Base-by-base conservation (phyloP, 2,329 filamentous ascomycete genomes). In the Colletotrichum chrysophilum region DNA sequence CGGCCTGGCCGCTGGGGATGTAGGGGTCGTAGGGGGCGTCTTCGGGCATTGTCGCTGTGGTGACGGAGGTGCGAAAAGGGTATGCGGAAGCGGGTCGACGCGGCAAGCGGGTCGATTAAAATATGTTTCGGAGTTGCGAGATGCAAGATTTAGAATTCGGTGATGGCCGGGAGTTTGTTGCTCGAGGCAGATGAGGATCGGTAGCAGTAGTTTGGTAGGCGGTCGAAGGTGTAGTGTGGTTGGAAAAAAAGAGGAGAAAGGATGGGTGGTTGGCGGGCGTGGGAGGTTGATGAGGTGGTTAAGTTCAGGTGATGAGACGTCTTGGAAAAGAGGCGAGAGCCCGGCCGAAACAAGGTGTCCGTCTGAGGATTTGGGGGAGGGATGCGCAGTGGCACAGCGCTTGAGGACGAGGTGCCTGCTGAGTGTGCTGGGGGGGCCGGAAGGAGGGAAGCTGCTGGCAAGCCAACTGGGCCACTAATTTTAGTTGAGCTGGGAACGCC, bases 11-110 rank as follows among this genome's bases (percentile, higher is more conserved):
- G 84, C 91, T 92, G 83, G 95, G 95, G 85, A 96, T 96, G 88
- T 97, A 97, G 78, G 95, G 95, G 87, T 97, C 95, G 87, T 97
- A 97, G 80, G 95, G 95, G 83, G 89, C 87, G 75, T 90, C 88
- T 82, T 86, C 87, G 80, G 90, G 86, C 90, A 91, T 91, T 80
- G 77, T 87, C 81, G 78, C 77, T 76, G 79, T 76, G 70, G 72
- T 77, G 72, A 77, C 61, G 75, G 36, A 67, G 38, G 66, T 52
- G 55, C 34, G 28, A 30, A 12, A 34, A 3, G 6, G 21, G 30
- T 36, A 5, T 26, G 48, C 30, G 71, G 16, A 30, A 43, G n/a
- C 56, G 4, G 62, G 48, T 38, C 70, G 70, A 73, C 55, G 64
- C 70, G 71, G 43, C 70, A 34, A 38, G 64, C 58, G 60, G 56